phyloP scores from a whole-genome alignment of 495 filamentous ascomycete species.

The Neurospora sp. region DNA sequence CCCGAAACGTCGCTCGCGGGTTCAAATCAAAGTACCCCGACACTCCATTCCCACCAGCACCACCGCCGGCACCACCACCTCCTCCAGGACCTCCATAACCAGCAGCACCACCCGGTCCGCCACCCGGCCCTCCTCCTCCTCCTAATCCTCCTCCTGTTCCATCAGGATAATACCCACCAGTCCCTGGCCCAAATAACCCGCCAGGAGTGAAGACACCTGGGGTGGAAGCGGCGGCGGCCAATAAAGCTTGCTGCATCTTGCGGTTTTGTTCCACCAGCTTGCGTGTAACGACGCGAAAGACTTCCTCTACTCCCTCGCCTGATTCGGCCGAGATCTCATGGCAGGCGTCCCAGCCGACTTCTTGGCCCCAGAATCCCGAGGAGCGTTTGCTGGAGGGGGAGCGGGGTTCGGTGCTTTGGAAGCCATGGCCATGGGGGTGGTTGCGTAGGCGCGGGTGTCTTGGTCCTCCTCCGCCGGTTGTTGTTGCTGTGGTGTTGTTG shows the following conservation, averaged over 20 bases:
- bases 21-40: conserved; percentile 40
- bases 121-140: background rate
- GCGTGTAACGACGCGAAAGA: conserved; percentile 87
- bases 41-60: conserved; percentile 8
- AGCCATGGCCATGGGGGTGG: background rate
- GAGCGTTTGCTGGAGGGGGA: conserved; percentile 68
- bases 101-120: background rate
- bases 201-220: conserved; percentile 10
- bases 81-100: background rate
- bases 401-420: conserved; percentile 35
- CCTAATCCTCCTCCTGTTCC: background rate
- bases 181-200: background rate
- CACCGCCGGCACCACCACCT: background rate
- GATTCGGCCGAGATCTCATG: conserved; percentile 93
- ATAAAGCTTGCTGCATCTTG: conserved; percentile 49
- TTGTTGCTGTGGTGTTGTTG: background rate
- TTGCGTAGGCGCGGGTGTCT: background rate
- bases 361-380: conserved; percentile 81
- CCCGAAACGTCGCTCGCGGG: conserved; percentile 47
- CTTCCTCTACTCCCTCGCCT: conserved; percentile 94
- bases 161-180: background rate
- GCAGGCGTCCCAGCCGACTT: conserved; percentile 90
- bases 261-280: conserved; percentile 90
- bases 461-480: background rate
- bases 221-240: conserved; percentile 20